Conservation (phyloP, 1,284 basidiomycete species). For the Apiotrichum sp. region DNA sequence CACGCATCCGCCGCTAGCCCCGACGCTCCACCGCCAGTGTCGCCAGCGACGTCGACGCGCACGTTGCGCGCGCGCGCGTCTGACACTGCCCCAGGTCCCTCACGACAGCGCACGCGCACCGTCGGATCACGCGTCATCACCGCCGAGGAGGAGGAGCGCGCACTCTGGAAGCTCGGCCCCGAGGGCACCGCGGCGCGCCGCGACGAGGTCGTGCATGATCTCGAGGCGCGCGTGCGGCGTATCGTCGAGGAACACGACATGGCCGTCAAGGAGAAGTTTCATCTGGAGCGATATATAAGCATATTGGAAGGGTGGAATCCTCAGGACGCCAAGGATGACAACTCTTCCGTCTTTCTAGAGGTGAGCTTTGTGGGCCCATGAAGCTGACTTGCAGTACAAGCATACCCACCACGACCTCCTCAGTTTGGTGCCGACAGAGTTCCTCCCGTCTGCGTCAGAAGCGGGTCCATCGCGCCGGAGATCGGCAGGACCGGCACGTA, state of each 20-base stretch:
- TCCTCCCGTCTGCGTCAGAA: neutral
- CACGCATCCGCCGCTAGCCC: neutral
- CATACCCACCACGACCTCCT: conserved; percentile 31
- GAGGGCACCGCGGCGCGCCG: conserved; percentile 32
- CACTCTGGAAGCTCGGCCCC: conserved; percentile 18
- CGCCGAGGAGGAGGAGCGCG: conserved; percentile 24
- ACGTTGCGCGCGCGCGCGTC: neutral
- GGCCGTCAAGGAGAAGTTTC: conserved; percentile 75
- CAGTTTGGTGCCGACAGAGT: conserved; percentile 20
- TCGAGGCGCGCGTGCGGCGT: conserved; percentile 56
- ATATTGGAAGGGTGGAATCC: conserved; percentile 67
- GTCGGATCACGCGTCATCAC: conserved; percentile 9
- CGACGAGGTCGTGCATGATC: conserved; percentile 53
- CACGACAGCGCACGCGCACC: neutral
- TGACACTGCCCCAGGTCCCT: neutral
- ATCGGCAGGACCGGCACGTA: conserved; percentile 19
- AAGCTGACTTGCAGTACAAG: conserved; percentile 26
- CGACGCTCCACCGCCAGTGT: neutral
- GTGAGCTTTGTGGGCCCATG: conserved; percentile 43
- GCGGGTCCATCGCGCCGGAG: conserved; percentile 31
- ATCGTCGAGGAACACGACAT: conserved; percentile 66
- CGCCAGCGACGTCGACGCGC: neutral
- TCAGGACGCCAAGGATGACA: conserved; percentile 64
- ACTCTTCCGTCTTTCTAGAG: conserved; percentile 64
- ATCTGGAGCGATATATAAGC: conserved; percentile 69